Evolutionary conservation across 805 yeast species (phyloP), one percentile per base, ranked within the genome.

Genomic region (Scheffersomyces coipomensis): DNA sequence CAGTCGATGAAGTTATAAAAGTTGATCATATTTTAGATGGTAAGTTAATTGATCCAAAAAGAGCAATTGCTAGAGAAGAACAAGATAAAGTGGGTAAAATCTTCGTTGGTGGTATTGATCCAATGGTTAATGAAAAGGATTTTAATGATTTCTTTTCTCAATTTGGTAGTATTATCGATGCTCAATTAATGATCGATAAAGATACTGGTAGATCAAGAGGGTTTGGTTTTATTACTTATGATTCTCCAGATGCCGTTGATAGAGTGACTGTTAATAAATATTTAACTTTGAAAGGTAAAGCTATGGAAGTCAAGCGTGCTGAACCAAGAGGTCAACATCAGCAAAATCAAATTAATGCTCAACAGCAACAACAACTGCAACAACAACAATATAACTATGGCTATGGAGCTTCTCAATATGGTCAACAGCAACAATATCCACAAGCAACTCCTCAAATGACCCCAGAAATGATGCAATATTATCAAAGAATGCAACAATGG

Each of bases 161-260:
- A 64, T 91, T 83, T 63, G 98, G 97, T 51, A 79, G 81, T 30
- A 90, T 91, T 42, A 85, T 91, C 52, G 98, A 93, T 64, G 96
- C 97, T 36, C 97, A 90, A 66, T 77, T 91, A 50, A 91, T 91
- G 99, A 78, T 91, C 51, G 97, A 91, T 64, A 93, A 91, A 65
- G 97, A 90, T 61, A 87, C 97, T 3, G 97, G 98, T 43, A 80
- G 95, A 56, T 88, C 97, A 2, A 79, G 98, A 68, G 99, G 99
- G 19, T 91, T 89, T 62, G 99, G 99, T 1, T 91, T 91, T 62
- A 89, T 91, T 47, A 91, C 99, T 11, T 91, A 85, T 65, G 98
- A 91, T 56, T 79, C 95, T 15, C 95, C 96, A 17, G 90, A 85
- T 33, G 97, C 97, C 12, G 97, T 91, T 33, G 97, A 90, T 54